phyloP scores from a whole-genome alignment of 2,329 filamentous ascomycete genomes.

The Neopestalotiopsis sp. region DNA sequence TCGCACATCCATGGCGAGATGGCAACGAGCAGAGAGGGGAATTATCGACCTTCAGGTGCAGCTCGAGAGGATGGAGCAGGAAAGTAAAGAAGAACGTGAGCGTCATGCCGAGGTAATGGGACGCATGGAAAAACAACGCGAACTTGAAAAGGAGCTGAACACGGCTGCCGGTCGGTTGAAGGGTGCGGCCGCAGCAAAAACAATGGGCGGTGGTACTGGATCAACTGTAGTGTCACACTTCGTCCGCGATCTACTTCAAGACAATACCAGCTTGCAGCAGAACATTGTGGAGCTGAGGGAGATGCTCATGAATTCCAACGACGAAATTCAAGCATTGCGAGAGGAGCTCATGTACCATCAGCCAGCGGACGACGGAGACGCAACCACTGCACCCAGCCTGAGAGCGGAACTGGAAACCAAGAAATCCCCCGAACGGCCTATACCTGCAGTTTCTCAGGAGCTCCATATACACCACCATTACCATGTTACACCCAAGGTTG shows the following conservation, averaged over 20 bases:
- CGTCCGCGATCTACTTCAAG: conserved; percentile 91
- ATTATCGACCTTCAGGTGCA: conserved; percentile 84
- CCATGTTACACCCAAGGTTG: conserved; percentile 70
- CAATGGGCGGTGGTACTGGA: conserved; percentile 62
- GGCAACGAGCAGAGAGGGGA: conserved; percentile 83
- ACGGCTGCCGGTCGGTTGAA: conserved; percentile 81
- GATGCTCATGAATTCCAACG: conserved; percentile 88
- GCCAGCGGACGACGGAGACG: conserved; percentile 57
- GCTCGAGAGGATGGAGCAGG: conserved; percentile 85
- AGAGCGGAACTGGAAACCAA: conserved; percentile 72
- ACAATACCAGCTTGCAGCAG: conserved; percentile 92
- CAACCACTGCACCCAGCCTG: conserved; percentile 58
- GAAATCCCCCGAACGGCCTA: conserved; percentile 38
- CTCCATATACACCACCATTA: conserved; percentile 96
- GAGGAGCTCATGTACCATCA: conserved; percentile 84
- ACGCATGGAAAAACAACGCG: conserved; percentile 83
- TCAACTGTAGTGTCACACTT: conserved; percentile 89
- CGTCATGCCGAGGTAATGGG: conserved; percentile 81
- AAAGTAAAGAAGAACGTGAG: conserved; percentile 79
- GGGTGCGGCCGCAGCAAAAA: conserved; percentile 76
- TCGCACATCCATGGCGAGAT: conserved; percentile 78
- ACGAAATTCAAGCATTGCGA: conserved; percentile 86
- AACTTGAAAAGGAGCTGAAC: conserved; percentile 82
- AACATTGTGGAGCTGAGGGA: conserved; percentile 91
- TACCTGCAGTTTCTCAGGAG: conserved; percentile 67